Evolutionary conservation across 352 stramenopile species (phyloP), one percentile per base, ranked within the genome.

Genomic region (Phytophthora podocarpi): DNA sequence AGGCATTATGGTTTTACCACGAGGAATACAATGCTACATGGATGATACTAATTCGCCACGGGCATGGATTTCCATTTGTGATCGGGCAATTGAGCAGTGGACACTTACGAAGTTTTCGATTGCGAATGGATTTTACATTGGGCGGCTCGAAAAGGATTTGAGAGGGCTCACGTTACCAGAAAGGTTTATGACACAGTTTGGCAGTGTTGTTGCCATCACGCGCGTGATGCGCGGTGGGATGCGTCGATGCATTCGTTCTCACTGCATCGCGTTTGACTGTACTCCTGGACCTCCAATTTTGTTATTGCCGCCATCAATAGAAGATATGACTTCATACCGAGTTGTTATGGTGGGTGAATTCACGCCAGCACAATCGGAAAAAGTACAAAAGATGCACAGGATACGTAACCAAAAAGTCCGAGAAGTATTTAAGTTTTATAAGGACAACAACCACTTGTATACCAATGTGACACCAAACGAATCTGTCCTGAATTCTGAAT

Each of bases 271-370:
- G 3, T 51, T 51, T 18, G 43, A 51, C 30, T 51, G 43, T 28
- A 40, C 27, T 4, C 27, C 28, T 3, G 28, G 4, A 2, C 16
- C 43, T 5, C 27, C 7, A 18, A 2, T 51, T 4, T 11, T 16
- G 1, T 13, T 51, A 18, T 9, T 51, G 5, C 43, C 43, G n/a
- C 4, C n/a, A 16, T 51, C 43, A 12, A 31, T 51, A 12, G n/a
- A 15, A 11, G 43, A 39, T 4, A 5, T 36, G n/a, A 10, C 6
- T 11, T 5, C 15, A 1, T 40, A 30, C 28, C 43, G 43, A 9
- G 43, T 51, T 9, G 27, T 27, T 10, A 39, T 51, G 35, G 35
- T 39, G 9, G 48, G 48, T 20, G 10, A 57, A 21, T 57, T 57
- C 26, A 57, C 48, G 1, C 35, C 39, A 15, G 35, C 4, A 8